Evolutionary conservation across 192 early-diverging fungal genomes (phyloP).

Genomic region (Neocallimastix lanati): DNA sequence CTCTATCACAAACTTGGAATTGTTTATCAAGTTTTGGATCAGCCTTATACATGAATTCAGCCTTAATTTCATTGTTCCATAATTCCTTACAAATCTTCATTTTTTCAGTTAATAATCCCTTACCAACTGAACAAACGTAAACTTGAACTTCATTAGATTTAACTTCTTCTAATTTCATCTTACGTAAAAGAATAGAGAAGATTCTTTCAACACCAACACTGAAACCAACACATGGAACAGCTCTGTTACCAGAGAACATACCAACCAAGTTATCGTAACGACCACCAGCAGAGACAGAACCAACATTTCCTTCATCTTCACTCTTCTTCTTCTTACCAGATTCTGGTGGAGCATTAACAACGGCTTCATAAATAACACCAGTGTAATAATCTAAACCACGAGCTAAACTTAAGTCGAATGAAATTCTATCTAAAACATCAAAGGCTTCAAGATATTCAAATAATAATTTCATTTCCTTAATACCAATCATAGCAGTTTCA

Average conservation of each 20-base stretch:
- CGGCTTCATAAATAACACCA: constrained; percentile 95
- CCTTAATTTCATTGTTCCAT: constrained; percentile 79
- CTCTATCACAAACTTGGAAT: constrained; percentile 59
- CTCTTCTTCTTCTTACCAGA: constrained; percentile 4
- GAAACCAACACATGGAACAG: constrained; percentile 88
- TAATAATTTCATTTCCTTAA: constrained; percentile 70
- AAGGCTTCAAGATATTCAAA: constrained; percentile 73
- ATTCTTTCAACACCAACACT: constrained; percentile 93
- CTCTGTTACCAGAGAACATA: constrained; percentile 62
- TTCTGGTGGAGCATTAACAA: constrained; percentile 22
- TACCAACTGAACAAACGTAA: constrained; percentile 62
- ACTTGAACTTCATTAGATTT: constrained; percentile 66
- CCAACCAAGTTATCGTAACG: constrained; percentile 96
- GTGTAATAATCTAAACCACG: constrained; percentile 98
- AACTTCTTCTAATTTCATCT: constrained; percentile 31
- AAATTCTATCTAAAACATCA: constrained; percentile 48
- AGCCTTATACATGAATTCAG: constrained; percentile 82
- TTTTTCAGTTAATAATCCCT: constrained; percentile 69
- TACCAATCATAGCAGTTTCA: constrained; percentile 49
- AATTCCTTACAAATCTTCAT: constrained; percentile 73
- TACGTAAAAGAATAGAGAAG: constrained; percentile 62
- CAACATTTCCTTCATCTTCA: constrained; percentile 45
- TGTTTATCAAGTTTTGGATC: constrained; percentile 68
- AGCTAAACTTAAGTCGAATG: constrained; percentile 89
- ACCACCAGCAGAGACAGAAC: constrained; percentile 90